Base-by-base conservation (phyloP, 2,329 filamentous ascomycete genomes). In the Xylariaceae sp. region DNA sequence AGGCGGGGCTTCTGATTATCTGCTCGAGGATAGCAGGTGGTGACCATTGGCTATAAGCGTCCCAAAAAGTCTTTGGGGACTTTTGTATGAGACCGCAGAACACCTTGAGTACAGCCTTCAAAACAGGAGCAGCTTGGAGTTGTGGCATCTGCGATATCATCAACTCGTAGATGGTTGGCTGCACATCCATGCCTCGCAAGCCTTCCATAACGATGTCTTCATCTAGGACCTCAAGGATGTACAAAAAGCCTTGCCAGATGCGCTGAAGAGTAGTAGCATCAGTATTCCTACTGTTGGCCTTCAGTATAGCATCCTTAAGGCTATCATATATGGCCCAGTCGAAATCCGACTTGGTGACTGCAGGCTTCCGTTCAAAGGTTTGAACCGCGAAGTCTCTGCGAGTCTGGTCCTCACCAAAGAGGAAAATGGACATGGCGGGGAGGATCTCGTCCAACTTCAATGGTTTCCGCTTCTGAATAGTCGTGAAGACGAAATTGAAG, bases 261-360 rank as follows among this genome's bases (percentile, higher is more conserved):
- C 83, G 81, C 63, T 88, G 82, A 3, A 96, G 83, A 53, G 80
- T 75, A 3, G 66, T 62, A 65, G 58, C 73, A 60, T 70, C 67
- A 41, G 74, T 67, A 48, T 74, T 72, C 14, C 79, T 73, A 19
- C 82, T 82, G 52, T 79, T 81, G 57, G 89, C 86, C 24, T 82
- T 79, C 46, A 82, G 77, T 57, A 96, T 86, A 6, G 87, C 87
- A 53, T 82, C 79, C 33, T 87, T 77, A 16, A 98, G 79, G 29
- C 88, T 87, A 59, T 90, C 88, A 61, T 87, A 87, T 36, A 97
- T 86, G 9, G 91, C 90, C 88, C 90, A 96, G 39, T 96, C 90
- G 70, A 96, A 98, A 63, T 95, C 90, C 31, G 86, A 81, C 8
- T 83, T 79, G 1, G 87, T 86, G 47, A 96, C 82, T 17, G 81